Base-by-base conservation (phyloP, 139 green algal genomes). In the Marvania coccoides region DNA sequence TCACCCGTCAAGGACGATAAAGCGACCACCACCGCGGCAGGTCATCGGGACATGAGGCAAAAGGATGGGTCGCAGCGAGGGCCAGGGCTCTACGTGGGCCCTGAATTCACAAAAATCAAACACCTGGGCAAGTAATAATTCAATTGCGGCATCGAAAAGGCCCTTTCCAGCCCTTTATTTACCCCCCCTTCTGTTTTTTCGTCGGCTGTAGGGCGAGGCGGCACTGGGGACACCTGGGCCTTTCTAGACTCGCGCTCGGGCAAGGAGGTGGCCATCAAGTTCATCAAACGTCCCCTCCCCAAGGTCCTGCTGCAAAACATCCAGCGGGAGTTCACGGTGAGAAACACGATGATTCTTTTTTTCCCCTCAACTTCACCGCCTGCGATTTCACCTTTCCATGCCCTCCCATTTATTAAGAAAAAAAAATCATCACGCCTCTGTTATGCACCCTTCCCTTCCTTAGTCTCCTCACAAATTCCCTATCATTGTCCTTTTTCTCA, bases 201-300 rank as follows among this genome's bases (percentile, higher is more conserved):
- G 12, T 28, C n/a, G n/a, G 12, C 26, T 55, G 63, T 54, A 77
- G 72, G 72, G n/a, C 51, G 56, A 31, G 85, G 85, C 19, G 83
- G 84, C 42, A 88, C 84, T 6, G 85, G 84, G 31, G 84, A 92
- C 36, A 89, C 85, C 2, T 90, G 77, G 78, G 61, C 85, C 15
- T 90, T 86, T 67, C 74, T 66, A 48, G 78, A 87, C 26, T 42
- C 53, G 2, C n/a, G 34, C 0, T 83, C 54, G 13, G 68, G 73
- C n/a, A 56, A 82, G 26, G 64, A 79, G 6, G 80, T 89, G 47
- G 83, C 85, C 3, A 75, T 88, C 42, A 88, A 91, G 62, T 77
- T 90, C 19, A 87, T 91, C 39, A 76, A 75, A 58, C 56, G 79
- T 40, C 84, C 84, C 24, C 73, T 91, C 34, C 83, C 84, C 6